Conservation (phyloP, 2,329 filamentous ascomycete species). For the Claviceps quebecensis region DNA sequence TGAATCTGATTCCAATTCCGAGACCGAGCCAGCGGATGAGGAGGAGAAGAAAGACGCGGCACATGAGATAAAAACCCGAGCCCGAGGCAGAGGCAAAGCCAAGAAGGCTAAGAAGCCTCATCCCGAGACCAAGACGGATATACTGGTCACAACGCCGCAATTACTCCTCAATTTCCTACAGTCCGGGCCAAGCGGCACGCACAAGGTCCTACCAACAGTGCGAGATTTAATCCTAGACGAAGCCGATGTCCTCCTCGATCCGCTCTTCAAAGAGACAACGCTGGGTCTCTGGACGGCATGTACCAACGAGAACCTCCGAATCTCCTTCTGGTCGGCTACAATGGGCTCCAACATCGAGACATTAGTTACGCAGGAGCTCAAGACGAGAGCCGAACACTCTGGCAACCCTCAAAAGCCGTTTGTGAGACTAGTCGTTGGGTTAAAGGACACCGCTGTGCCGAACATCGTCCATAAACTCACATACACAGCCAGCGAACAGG, state of each 20-base stretch:
- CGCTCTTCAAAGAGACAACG: slow-evolving; percentile 80
- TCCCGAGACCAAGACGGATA: slow-evolving; percentile 20
- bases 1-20: not conserved
- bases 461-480: slow-evolving; percentile 80
- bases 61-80: slow-evolving; percentile 21
- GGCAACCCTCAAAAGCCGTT: slow-evolving; percentile 34
- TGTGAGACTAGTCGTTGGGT: slow-evolving; percentile 78
- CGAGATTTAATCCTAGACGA: slow-evolving; percentile 74
- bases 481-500: slow-evolving; percentile 85
- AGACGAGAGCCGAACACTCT: slow-evolving; percentile 32
- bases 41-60: slow-evolving; percentile 20
- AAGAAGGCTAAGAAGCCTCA: slow-evolving; percentile 12
- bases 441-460: slow-evolving; percentile 91
- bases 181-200: slow-evolving; percentile 27
- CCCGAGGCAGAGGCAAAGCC: slow-evolving; percentile 15
- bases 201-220: slow-evolving; percentile 49
- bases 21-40: slow-evolving; percentile 21
- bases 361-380: slow-evolving; percentile 55
- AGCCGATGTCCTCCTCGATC: slow-evolving; percentile 85
- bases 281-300: slow-evolving; percentile 73
- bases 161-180: slow-evolving; percentile 60
- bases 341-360: slow-evolving; percentile 90
- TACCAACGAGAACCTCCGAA: slow-evolving; percentile 50
- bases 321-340: slow-evolving; percentile 89
- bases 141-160: slow-evolving; percentile 32